Conservation (phyloP, 139 green algal genomes). For the Tetraselmis chui region DNA sequence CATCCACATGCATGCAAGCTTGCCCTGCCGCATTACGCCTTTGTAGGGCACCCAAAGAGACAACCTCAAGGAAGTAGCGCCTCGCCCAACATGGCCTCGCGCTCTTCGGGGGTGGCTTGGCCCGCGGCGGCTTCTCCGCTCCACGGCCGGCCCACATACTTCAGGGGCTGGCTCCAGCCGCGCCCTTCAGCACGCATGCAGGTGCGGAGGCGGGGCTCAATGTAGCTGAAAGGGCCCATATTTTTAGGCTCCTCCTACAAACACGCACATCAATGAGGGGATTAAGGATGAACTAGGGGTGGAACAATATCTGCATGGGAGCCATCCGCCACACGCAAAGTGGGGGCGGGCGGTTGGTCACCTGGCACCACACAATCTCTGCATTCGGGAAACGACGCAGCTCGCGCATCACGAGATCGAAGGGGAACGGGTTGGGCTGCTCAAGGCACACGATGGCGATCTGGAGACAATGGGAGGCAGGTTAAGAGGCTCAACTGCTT, state of each 20-base stretch:
- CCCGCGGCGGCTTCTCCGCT: neutral
- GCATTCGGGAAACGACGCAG: constrained; percentile 90
- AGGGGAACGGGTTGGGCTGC: constrained; percentile 89
- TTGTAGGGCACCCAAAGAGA: no score
- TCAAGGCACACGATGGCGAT: constrained; percentile 85
- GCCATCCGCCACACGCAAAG: neutral
- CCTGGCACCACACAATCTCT: constrained; percentile 28
- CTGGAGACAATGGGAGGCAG: constrained; percentile 6
- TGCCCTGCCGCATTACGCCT: no score
- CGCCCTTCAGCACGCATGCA: constrained; percentile 12
- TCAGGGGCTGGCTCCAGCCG: neutral
- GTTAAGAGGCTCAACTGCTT: neutral
- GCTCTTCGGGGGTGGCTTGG: neutral
- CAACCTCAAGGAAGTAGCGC: neutral
- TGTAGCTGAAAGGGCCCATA: constrained; percentile 90
- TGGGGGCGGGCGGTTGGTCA: neutral
- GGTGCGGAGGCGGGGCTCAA: constrained; percentile 35
- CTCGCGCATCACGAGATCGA: constrained; percentile 90
- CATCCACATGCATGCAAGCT: no score
- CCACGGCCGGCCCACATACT: neutral
- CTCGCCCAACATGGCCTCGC: neutral
- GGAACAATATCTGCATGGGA: neutral
- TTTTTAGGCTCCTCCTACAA: constrained; percentile 96
- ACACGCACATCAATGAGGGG: neutral
- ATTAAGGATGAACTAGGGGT: neutral